Evolutionary conservation across 2,329 filamentous ascomycete species (phyloP), one percentile per base, ranked within the genome.

Genomic region (Fusarium chuoi): DNA sequence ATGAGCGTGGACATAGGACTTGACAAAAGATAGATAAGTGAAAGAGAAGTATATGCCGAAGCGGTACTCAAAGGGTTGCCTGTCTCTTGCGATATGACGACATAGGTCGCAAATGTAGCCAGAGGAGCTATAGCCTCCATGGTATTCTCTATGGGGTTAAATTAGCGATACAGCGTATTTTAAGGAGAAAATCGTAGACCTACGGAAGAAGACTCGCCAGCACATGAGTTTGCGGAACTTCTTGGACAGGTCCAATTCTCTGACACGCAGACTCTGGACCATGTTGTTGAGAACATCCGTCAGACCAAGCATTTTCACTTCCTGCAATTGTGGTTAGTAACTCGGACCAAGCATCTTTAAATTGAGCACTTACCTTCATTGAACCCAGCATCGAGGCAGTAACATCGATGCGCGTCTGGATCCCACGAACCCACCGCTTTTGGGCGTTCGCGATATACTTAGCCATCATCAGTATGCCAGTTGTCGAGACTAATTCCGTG

Each of bases 101-200:
- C 60, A 56, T 69, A 70, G 7, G 68, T 70, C 14, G 68, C 68
- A 51, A 70, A 69, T 13, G 59, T 70, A 20, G 68, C 59, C 14
- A 70, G 36, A 1, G 68, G 68, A 10, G 68, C 42, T 17, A 70
- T 52, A 9, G 51, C 63, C 42, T 67, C 61, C 45, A 57, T 65
- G 1, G 36, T 67, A 20, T 44, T 58, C 20, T 33, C 64, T 67
- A 13, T 12, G 15, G 8, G 2, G 1, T 5, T 2, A 41, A 6
- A 7, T 44, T 1, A 65, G 42, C 11, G 6, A 9, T 7, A n/a
- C 13, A 4, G 2, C n/a, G 7, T 20, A 6, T 12, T n/a, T 33
- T 3, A 24, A 7, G 26, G 4, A 7, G 26, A 6, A 6, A 9
- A 3, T 8, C 11, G 22, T 9, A 22, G 13, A 33, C 33, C 22